A percentile compares a stretch with the other conserved stretches of the same genome.
phyloP scores from a whole-genome alignment of 108 stramenopile species.

The Stephanodiscus minutulus region DNA sequence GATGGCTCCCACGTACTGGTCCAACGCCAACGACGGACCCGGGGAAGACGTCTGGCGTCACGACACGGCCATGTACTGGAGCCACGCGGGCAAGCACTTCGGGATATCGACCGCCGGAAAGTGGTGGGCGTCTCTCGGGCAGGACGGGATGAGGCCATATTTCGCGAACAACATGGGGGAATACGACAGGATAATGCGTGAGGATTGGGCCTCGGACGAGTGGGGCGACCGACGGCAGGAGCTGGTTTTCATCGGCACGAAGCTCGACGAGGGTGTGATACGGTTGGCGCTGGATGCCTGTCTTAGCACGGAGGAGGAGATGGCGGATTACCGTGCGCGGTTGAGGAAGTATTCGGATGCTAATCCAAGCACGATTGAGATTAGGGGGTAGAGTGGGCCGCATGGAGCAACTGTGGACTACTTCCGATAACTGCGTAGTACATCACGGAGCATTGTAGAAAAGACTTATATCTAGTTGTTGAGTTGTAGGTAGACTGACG shows the following conservation, averaged over 20 bases:
- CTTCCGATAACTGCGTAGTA: neutral
- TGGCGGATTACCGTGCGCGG: conserved; percentile 63
- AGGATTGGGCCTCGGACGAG: conserved; percentile 87
- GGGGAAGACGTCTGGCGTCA: conserved; percentile 80
- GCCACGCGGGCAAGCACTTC: conserved; percentile 93
- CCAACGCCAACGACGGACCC: conserved; percentile 32
- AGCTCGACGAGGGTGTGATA: conserved; percentile 65
- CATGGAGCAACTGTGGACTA: conserved; percentile 25
- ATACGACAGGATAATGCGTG: conserved; percentile 74
- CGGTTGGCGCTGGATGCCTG: conserved; percentile 71
- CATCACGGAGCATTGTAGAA: neutral
- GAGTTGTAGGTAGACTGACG: too few species aligned
- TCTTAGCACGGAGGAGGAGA: conserved; percentile 67
- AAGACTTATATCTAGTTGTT: neutral
- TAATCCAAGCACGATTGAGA: conserved; percentile 18
- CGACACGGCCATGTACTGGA: conserved; percentile 96
- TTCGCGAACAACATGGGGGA: conserved; percentile 66
- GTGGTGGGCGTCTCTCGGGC: conserved; percentile 88
- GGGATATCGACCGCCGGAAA: conserved; percentile 86
- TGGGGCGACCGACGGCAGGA: conserved; percentile 94
- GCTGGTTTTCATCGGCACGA: conserved; percentile 88
- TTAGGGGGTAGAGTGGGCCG: conserved; percentile 43
- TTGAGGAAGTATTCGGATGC: conserved; percentile 56
- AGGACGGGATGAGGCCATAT: conserved; percentile 69
- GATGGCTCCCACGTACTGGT: conserved; percentile 89